Evolutionary conservation across 2,329 filamentous ascomycete species (phyloP).

Genomic region (Kalmusia sp.): DNA sequence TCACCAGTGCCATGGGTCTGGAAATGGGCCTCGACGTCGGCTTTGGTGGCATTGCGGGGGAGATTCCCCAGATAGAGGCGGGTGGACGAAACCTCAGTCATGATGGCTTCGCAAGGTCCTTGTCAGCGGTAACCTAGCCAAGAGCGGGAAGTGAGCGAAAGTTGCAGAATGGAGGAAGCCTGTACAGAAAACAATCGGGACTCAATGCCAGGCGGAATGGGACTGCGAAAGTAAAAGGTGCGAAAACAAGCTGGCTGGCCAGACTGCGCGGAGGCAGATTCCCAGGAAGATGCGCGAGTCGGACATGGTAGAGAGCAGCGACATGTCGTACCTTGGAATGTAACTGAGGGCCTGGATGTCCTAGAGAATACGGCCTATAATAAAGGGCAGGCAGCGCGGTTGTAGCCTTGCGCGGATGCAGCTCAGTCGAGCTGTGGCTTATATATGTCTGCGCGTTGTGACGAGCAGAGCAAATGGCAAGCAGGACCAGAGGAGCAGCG

Average conservation of each 20-base stretch:
- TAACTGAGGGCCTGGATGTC: conserved; percentile 13
- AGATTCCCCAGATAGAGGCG: conserved; percentile 98
- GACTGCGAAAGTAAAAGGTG: conserved; percentile 20
- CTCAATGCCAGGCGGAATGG: conserved; percentile 28
- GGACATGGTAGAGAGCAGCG: conserved; percentile 14
- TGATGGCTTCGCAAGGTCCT: conserved; percentile 45
- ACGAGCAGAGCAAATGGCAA: neutral
- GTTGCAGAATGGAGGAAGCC: conserved; percentile 32
- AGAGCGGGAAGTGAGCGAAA: conserved; percentile 42
- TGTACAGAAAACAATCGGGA: conserved; percentile 27
- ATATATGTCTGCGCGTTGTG: conserved; percentile 1
- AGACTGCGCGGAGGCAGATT: conserved; percentile 32
- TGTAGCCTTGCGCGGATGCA: conserved; percentile 8
- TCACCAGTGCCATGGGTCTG: conserved; percentile 94
- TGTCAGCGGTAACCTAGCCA: conserved; percentile 40
- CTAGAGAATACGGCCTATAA: conserved; percentile 8
- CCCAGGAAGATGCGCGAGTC: conserved; percentile 22
- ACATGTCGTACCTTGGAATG: conserved; percentile 19
- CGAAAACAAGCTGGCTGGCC: conserved; percentile 32
- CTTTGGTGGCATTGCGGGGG: conserved; percentile 94
- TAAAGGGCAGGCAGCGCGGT: conserved; percentile 1
- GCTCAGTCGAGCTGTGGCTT: neutral
- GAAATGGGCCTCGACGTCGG: conserved; percentile 96
- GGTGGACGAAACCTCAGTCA: conserved; percentile 91
- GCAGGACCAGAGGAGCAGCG: conserved; percentile 4